Evolutionary conservation across 495 filamentous ascomycete species (phyloP).

Genomic region (Pseudoneurospora amorphoporcata): DNA sequence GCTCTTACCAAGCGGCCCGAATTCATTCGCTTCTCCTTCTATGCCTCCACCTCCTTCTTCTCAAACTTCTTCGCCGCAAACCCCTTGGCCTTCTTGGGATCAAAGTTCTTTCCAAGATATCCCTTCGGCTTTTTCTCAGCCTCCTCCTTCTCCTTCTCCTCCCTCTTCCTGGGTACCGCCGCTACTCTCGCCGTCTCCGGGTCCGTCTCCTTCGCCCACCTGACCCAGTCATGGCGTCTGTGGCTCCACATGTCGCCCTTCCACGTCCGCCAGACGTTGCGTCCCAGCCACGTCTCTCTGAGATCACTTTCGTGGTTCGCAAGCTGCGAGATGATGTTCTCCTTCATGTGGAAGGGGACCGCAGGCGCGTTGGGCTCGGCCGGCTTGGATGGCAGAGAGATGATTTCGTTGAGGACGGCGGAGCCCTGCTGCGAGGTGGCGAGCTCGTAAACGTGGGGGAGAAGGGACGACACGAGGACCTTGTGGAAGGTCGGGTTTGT

Average conservation of each 20-base stretch:
- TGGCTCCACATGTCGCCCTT: conserved; percentile 67
- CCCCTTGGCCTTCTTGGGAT: neutral
- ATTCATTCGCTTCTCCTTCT: neutral
- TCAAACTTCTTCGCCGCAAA: neutral
- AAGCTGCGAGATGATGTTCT: conserved; percentile 37
- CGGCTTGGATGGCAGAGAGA: conserved; percentile 44
- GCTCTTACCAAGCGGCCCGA: neutral
- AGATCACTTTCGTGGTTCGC: conserved; percentile 48
- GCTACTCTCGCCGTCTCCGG: conserved; percentile 20
- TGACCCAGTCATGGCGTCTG: conserved; percentile 57
- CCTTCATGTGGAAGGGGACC: conserved; percentile 44
- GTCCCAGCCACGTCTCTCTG: conserved; percentile 62
- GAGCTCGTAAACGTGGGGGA: conserved; percentile 50
- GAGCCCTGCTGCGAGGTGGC: conserved; percentile 63
- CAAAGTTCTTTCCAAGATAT: neutral
- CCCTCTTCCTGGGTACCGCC: conserved; percentile 10
- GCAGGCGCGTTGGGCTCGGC: conserved; percentile 22
- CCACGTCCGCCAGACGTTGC: conserved; percentile 88
- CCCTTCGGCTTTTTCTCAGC: neutral
- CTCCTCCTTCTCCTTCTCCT: conserved; percentile 4
- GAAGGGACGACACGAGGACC: conserved; percentile 31
- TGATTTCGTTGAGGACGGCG: conserved; percentile 69
- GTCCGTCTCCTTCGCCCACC: conserved; percentile 49
- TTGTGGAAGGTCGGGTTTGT: conserved; percentile 46
- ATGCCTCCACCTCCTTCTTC: neutral